Base-by-base conservation (phyloP, 805 yeast species). In the Yueomyces sinensis region DNA sequence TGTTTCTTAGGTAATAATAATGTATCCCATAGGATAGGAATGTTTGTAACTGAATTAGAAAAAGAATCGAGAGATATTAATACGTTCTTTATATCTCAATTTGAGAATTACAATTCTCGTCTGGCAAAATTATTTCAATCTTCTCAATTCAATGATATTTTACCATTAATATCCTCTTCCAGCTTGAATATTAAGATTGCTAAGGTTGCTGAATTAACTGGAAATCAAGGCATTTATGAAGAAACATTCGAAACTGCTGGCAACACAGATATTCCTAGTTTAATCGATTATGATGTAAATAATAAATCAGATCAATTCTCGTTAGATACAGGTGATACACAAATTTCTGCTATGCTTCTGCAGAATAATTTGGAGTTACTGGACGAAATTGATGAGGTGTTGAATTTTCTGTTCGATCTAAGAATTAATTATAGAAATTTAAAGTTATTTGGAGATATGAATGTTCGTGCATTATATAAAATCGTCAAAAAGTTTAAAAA, bases 401-500 rank as follows among this genome's bases (percentile, higher is more conserved):
- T 25, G 13, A n/a, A 25, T 25, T 25, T 25, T n/a, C 28, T 25
- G 14, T n/a, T 25, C 15, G 28, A 25, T n/a, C 14, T 25, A 25
- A 25, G 28, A n/a, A 6, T 25, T 5, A 25, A n/a, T 25, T 25
- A 11, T n/a, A 25, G 28, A n/a, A 86, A 86, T 56, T 64, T 87
- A 51, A 86, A 82, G 54, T 89, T 96, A 95, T 87, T 72, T 54
- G 93, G 93, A 17, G 96, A 89, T 50, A 71, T 87, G 47, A 87
- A 87, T 62, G 82, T 80, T 50, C 74, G 93, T 40, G 97, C 95
- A 0, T 82, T 86, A 46, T 70, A 76, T 35, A 87, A 87, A 61
- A 89, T 89, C 42, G 63, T 89, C 50, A 87, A 87, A 61, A 87
- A 87, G 50, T 65, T 87, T 46, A 96, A 89, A 56, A 89, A 89